phyloP scores from a whole-genome alignment of 2,329 filamentous ascomycete species.

The Balansia obtecta region DNA sequence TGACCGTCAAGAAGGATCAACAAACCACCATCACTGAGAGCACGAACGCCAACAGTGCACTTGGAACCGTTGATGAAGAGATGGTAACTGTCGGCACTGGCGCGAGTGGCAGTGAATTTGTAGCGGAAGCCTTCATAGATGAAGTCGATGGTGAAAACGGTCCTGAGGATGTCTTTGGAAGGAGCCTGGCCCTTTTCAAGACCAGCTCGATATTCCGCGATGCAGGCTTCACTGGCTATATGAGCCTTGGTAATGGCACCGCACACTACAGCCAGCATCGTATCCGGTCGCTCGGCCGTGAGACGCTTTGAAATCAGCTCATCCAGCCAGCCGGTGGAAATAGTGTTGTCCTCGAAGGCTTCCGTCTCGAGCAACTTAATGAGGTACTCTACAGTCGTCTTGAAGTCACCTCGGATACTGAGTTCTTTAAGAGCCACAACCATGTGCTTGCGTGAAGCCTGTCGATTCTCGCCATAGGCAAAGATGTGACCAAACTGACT shows the following conservation, averaged over 20 bases:
- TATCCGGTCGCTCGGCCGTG: conserved; percentile 88
- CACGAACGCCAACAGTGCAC: conserved; percentile 83
- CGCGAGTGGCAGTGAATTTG: conserved; percentile 94
- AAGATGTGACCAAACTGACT: conserved; percentile 99
- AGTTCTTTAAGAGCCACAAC: conserved; percentile 95
- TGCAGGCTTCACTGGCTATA: conserved; percentile 80
- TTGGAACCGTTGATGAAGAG: conserved; percentile 99
- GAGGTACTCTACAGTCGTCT: conserved; percentile 95
- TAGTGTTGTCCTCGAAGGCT: conserved; percentile 97
- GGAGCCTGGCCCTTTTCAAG: conserved; percentile 97
- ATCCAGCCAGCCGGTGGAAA: conserved; percentile 96
- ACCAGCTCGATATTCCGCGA: conserved; percentile 74
- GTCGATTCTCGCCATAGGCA: conserved; percentile 94
- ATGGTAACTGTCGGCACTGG: conserved; percentile 87
- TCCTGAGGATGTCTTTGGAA: conserved; percentile 92
- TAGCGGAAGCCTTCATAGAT: conserved; percentile 96
- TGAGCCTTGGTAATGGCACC: conserved; percentile 93
- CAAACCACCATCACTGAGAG: conserved; percentile 86
- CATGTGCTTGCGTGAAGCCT: conserved; percentile 97
- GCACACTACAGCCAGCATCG: conserved; percentile 86
- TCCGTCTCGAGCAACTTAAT: conserved; percentile 98
- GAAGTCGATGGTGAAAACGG: conserved; percentile 94
- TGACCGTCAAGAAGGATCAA: conserved; percentile 82
- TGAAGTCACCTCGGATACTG: conserved; percentile 98
- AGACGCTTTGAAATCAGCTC: conserved; percentile 97